Conservation (phyloP, 2,329 filamentous ascomycete species). For the Diaporthe nobilis region DNA sequence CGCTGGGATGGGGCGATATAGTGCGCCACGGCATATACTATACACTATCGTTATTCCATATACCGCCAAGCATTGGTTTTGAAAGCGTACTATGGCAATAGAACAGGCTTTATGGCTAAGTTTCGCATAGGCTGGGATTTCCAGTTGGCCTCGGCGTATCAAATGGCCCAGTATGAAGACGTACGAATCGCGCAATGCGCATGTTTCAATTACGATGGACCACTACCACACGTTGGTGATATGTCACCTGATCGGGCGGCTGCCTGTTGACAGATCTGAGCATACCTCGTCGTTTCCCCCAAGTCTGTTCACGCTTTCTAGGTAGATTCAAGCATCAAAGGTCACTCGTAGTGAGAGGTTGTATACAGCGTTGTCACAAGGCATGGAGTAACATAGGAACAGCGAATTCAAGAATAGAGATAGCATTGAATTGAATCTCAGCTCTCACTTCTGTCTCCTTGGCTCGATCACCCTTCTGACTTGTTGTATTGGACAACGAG, state of each 20-base stretch:
- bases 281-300: neutral
- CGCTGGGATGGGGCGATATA: neutral
- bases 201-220: neutral
- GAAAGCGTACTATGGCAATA: neutral
- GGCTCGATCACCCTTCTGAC: neutral
- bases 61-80: neutral
- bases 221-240: neutral
- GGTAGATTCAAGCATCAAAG: too few relatives aligned
- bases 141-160: neutral
- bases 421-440: neutral
- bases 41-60: neutral
- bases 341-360: neutral
- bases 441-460: neutral
- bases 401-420: neutral
- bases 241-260: neutral
- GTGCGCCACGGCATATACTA: conserved; percentile 6
- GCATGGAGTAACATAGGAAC: neutral
- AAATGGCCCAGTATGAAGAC: neutral
- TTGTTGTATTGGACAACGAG: neutral
- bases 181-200: neutral
- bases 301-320: neutral
- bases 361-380: neutral
- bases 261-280: neutral
- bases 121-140: conserved; percentile 12
- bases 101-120: conserved; percentile 13